A percentile compares a stretch with the other conserved stretches of the same genome.
phyloP scores from a whole-genome alignment of 108 stramenopile genomes.

The Pseudonitzschia multistriata region DNA sequence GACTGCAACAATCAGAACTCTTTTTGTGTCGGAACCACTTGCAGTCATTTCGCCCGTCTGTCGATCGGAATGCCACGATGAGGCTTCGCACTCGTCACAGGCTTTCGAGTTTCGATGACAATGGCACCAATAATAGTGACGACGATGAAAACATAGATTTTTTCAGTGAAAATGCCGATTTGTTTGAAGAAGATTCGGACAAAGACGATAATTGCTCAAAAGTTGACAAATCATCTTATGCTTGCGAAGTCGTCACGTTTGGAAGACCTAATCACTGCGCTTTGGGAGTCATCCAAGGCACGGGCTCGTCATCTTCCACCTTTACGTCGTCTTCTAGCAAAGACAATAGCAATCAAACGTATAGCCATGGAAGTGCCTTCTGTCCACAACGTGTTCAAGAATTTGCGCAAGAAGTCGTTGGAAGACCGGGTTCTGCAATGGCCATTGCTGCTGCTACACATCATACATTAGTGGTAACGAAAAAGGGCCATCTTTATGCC shows the following conservation, averaged over 20 bases:
- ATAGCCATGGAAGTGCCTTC: conserved; percentile 17
- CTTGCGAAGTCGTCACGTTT: conserved; percentile 77
- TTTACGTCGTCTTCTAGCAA: background rate
- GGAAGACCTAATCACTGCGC: conserved; percentile 74
- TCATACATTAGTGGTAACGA: conserved; percentile 72
- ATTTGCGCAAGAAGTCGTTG: conserved; percentile 44
- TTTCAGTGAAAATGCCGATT: conserved; percentile 30
- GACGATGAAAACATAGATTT: conserved; percentile 31
- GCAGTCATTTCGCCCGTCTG: background rate
- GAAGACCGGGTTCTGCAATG: conserved; percentile 56
- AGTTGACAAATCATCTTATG: conserved; percentile 24
- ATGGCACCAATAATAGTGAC: conserved; percentile 12
- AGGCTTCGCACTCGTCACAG: conserved; percentile 8
- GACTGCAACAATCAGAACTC: conserved; percentile 45
- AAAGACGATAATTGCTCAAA: background rate
- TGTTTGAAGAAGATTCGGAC: conserved; percentile 13
- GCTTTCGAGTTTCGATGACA: conserved; percentile 23
- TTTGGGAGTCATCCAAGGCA: conserved; percentile 48
- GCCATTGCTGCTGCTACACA: conserved; percentile 72
- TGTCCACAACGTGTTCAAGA: conserved; percentile 54
- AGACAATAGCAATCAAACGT: background rate
- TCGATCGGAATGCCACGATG: conserved; percentile 12
- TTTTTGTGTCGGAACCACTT: conserved; percentile 42
- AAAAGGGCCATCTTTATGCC: conserved; percentile 63
- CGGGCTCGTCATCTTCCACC: conserved; percentile 5